Evolutionary conservation across 2,329 filamentous ascomycete species (phyloP).

Genomic region (Fusarium zealandicum): DNA sequence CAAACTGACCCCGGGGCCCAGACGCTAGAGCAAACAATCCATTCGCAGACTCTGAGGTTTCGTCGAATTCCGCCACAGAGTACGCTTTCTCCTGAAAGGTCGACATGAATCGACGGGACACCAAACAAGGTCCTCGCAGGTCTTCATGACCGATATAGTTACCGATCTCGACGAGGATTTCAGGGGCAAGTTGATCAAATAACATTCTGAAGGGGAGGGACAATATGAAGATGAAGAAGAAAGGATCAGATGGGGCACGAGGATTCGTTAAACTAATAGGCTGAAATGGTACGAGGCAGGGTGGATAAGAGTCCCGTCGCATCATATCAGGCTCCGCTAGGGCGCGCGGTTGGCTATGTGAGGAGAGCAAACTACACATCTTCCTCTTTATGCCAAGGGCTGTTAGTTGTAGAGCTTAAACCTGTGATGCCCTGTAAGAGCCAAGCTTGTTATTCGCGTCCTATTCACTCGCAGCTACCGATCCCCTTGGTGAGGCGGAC

Average conservation of each 20-base stretch:
- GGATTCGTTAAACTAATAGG: not conserved
- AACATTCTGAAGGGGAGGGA: not conserved
- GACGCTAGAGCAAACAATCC: not conserved
- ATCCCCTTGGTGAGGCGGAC: not conserved
- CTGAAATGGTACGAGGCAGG: not conserved
- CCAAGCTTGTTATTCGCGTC: not conserved
- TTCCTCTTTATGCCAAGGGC: not conserved
- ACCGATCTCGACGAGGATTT: not conserved
- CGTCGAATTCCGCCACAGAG: not conserved
- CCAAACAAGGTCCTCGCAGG: not conserved
- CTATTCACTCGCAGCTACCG: not conserved
- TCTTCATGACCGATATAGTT: not conserved
- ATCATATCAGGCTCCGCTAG: no score
- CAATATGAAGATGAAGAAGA: not conserved
- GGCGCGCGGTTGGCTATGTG: not conserved
- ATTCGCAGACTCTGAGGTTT: not conserved
- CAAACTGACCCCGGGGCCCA: not conserved
- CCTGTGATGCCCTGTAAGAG: constrained; percentile 5
- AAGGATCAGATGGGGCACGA: not conserved
- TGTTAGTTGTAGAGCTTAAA: not conserved
- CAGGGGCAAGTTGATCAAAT: not conserved
- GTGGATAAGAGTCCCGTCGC: no score
- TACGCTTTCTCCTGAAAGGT: not conserved
- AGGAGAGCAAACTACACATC: no score
- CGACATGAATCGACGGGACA: not conserved